phyloP scores from a whole-genome alignment of 495 filamentous ascomycete genomes.

The Talaromyces trachyspermus region DNA sequence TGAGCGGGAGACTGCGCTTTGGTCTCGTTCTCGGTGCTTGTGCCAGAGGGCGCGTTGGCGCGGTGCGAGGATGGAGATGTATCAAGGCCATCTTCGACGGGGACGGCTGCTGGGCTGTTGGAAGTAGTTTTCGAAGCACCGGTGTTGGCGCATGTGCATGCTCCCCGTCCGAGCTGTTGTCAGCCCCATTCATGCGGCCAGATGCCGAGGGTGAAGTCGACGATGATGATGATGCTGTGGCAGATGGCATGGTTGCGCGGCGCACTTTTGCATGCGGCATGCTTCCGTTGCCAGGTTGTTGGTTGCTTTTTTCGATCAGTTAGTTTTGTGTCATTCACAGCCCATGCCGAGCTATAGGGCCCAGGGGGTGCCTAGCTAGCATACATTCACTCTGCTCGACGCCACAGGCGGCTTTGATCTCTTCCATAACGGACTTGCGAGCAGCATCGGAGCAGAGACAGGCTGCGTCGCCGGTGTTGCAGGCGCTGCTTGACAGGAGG shows the following conservation, averaged over 20 bases:
- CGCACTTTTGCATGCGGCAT: conserved; percentile 1
- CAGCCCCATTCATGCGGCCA: conserved; percentile 3
- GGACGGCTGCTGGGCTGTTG: background rate
- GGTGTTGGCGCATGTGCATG: conserved; percentile 6
- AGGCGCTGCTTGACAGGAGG: conserved; percentile 1
- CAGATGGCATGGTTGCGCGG: conserved; percentile 5
- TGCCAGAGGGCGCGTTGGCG: background rate
- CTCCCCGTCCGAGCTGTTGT: background rate
- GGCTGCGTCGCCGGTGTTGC: conserved; percentile 7
- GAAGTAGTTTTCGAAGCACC: background rate
- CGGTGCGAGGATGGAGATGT: background rate
- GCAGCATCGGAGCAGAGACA: conserved; percentile 7
- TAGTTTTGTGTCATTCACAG: background rate
- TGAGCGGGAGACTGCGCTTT: background rate
- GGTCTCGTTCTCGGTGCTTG: background rate
- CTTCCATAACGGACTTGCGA: conserved; percentile 1
- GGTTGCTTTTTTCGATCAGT: background rate
- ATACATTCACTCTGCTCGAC: conserved; percentile 6
- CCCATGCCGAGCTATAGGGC: too few species aligned
- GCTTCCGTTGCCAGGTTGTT: background rate
- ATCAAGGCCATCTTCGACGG: background rate
- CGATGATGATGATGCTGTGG: conserved; percentile 1
- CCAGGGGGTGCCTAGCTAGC: too few species aligned
- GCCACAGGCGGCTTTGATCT: conserved; percentile 7
- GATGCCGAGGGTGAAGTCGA: background rate